Evolutionary conservation across 1,139 yeast species (phyloP).

Genomic region (Geotrichum aggregatum): DNA sequence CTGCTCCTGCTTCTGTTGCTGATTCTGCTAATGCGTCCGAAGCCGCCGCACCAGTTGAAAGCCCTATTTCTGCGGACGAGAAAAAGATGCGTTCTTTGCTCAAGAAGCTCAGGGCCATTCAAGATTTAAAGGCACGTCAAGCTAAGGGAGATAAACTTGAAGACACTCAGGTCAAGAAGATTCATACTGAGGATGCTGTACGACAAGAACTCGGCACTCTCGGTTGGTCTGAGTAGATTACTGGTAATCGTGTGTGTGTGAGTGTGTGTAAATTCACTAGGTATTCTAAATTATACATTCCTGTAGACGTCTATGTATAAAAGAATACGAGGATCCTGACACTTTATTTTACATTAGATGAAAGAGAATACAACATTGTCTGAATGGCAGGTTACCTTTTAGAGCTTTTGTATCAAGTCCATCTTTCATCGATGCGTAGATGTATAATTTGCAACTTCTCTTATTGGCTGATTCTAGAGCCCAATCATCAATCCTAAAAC

Average conservation of each 20-base stretch:
- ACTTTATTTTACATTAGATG: neutral
- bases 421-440: no score
- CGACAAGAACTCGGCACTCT: conserved; percentile 64
- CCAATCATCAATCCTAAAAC: no score
- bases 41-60: conserved; percentile 28
- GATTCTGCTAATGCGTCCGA: conserved; percentile 32
- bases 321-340: neutral
- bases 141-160: conserved; percentile 81
- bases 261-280: no score
- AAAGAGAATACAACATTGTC: no score
- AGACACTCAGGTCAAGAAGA: conserved; percentile 88
- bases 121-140: conserved; percentile 79
- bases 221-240: conserved; percentile 59
- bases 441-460: no score
- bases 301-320: neutral
- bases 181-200: conserved; percentile 77
- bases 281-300: no score
- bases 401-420: no score
- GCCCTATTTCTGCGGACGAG: conserved; percentile 55
- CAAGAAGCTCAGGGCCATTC: conserved; percentile 92
- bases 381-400: no score
- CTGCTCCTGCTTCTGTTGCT: no score
- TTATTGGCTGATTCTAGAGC: no score
- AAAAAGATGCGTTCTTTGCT: conserved; percentile 85
- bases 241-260: no score